These are phyloP conservation scores for Castanospermum australe DNA, from an alignment of 306 rosid species.

Conservation along the genomic window DNA sequence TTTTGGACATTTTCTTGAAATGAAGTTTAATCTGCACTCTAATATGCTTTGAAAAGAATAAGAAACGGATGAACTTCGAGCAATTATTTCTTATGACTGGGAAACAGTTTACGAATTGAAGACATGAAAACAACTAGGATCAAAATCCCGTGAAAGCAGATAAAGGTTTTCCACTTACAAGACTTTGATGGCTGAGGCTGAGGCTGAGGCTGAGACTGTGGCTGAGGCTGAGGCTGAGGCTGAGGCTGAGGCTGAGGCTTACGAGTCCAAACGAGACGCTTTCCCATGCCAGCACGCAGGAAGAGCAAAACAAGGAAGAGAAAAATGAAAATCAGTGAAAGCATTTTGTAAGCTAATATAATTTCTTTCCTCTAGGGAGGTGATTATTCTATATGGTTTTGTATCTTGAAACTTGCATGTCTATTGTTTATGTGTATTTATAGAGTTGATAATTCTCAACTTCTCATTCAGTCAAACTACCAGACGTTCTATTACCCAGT, in stretches of 20 bases:
- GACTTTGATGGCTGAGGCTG: not conserved
- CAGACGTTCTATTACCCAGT: not conserved
- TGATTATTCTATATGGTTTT: no score
- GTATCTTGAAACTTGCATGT: not conserved
- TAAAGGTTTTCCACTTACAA: not conserved
- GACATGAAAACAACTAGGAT: no score
- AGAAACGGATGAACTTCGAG: no score
- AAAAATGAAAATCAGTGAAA: not conserved
- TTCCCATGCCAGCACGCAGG: not conserved
- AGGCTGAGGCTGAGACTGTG: no score
- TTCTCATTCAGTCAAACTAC: not conserved
- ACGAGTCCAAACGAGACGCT: not conserved
- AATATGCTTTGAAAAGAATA: no score
- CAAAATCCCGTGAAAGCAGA: not conserved
- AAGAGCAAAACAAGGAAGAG: not conserved
- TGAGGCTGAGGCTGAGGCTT: not conserved
- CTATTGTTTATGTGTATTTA: not conserved
- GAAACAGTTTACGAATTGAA: no score
- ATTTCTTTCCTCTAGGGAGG: no score
- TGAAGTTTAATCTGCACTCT: no score
- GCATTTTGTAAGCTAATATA: not conserved
- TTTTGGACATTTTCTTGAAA: no score
- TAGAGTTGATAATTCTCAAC: not conserved
- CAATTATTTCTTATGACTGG: no score
- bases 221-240: no score